Percentiles rank a stretch among this genome's conserved stretches.
Evolutionary conservation across 176 grass and related monocot species (phyloP).

Genomic region (Phoenix dactylifera): DNA sequence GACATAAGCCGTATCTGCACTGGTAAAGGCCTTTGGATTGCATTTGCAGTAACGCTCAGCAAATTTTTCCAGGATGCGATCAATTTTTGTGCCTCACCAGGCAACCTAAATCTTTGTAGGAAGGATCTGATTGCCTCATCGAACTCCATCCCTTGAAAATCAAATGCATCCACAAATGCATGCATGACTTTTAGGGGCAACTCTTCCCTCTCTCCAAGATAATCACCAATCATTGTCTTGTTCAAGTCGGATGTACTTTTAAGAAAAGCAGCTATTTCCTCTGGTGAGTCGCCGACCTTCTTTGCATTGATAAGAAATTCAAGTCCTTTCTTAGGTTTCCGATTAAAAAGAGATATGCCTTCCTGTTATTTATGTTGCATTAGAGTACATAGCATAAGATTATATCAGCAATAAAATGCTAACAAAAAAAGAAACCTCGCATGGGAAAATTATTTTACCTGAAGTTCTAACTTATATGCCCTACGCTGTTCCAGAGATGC

Average conservation of each 20-base stretch:
- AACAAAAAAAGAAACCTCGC: conserved; percentile 18
- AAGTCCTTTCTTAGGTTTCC: conserved; percentile 91
- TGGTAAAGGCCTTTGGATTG: conserved; percentile 86
- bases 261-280: conserved; percentile 85
- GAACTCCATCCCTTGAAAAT: conserved; percentile 88
- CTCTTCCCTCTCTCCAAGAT: conserved; percentile 97
- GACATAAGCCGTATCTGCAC: conserved; percentile 97
- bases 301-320: conserved; percentile 86
- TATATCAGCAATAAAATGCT: too few relatives aligned
- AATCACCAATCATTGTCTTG: conserved; percentile 95
- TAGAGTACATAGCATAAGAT: conserved; percentile 12
- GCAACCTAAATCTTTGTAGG: conserved; percentile 86
- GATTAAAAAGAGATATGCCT: conserved; percentile 93
- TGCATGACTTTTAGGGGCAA: conserved; percentile 95
- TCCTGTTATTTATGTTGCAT: conserved; percentile 53
- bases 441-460: conserved; percentile 39
- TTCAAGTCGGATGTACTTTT: conserved; percentile 87
- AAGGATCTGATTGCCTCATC: conserved; percentile 92
- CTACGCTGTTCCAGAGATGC: conserved; percentile 85
- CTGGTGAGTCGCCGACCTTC: conserved; percentile 72
- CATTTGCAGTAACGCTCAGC: conserved; percentile 92
- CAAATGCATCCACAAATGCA: conserved; percentile 96
- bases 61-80: conserved; percentile 97
- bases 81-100: conserved; percentile 98
- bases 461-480: conserved; percentile 98